phyloP scores from a whole-genome alignment of 2,329 filamentous ascomycete species.

The Talaromyces albobiverticillius region DNA sequence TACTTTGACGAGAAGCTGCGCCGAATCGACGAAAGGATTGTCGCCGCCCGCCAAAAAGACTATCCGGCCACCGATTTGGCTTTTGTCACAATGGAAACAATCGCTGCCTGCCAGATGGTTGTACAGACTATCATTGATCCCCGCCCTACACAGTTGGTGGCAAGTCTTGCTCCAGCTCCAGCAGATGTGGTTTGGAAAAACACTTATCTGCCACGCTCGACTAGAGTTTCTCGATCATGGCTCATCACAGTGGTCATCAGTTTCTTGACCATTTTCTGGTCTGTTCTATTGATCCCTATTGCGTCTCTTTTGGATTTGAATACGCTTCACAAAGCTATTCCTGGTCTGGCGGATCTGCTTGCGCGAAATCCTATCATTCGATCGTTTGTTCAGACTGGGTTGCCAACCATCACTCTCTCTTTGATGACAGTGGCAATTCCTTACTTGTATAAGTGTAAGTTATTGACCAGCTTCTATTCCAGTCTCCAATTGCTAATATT shows the following conservation, averaged over 20 bases:
- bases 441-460: slow-evolving; percentile 83
- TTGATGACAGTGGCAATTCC: slow-evolving; percentile 86
- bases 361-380: slow-evolving; percentile 65
- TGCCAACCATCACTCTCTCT: slow-evolving; percentile 82
- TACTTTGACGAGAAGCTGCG: slow-evolving; percentile 88
- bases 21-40: slow-evolving; percentile 72
- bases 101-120: slow-evolving; percentile 88
- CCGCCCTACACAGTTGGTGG: slow-evolving; percentile 78
- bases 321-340: slow-evolving; percentile 71
- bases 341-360: slow-evolving; percentile 66
- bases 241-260: slow-evolving; percentile 78
- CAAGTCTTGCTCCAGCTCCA: slow-evolving; percentile 81
- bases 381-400: slow-evolving; percentile 78
- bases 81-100: slow-evolving; percentile 96
- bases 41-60: slow-evolving; percentile 66
- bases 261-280: slow-evolving; percentile 83
- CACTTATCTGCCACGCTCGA: slow-evolving; percentile 74
- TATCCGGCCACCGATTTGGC: slow-evolving; percentile 79
- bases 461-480: background rate
- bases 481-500: background rate
- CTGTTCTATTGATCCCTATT: slow-evolving; percentile 73
- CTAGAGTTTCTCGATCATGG: slow-evolving; percentile 77
- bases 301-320: slow-evolving; percentile 78
- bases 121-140: slow-evolving; percentile 93
- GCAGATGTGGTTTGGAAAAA: slow-evolving; percentile 94